Evolutionary conservation across 345 rosid genomes (phyloP).

Genomic region (Salix viminalis): DNA sequence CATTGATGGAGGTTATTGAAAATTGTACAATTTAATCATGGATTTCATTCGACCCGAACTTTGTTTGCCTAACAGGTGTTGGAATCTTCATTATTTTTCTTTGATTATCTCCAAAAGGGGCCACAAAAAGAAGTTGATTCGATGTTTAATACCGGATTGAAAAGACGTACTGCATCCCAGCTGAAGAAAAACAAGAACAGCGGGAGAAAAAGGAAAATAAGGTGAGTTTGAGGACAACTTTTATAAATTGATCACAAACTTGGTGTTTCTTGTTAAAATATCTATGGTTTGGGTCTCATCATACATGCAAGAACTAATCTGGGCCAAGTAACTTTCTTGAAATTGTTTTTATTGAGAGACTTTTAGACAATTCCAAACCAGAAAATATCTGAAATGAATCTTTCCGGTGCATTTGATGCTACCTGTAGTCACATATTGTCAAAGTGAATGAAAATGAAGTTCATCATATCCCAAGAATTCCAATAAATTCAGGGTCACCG

Average conservation of each 20-base stretch:
- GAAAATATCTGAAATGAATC: constrained; percentile 12
- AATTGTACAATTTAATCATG: too few relatives aligned
- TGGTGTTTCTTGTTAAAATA: background rate
- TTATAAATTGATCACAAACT: background rate
- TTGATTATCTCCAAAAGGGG: background rate
- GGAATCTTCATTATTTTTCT: background rate
- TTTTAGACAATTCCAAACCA: constrained; percentile 9
- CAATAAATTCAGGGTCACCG: background rate
- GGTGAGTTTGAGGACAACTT: background rate
- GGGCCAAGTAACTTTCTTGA: background rate
- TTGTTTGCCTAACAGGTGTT: background rate
- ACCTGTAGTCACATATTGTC: constrained; percentile 4
- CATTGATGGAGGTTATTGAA: too few relatives aligned
- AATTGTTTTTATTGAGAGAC: background rate
- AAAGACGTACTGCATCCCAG: background rate
- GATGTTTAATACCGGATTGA: background rate
- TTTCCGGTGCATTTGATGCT: constrained; percentile 17
- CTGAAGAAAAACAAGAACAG: background rate
- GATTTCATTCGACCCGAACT: too few relatives aligned
- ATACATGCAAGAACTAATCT: background rate
- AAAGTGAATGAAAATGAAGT: constrained; percentile 27
- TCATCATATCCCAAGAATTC: constrained; percentile 19
- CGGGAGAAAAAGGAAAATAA: background rate
- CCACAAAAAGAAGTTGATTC: background rate
- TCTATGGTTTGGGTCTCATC: background rate